Evolutionary conservation across 108 stramenopile genomes (phyloP).

Genomic region (Pseudonitzschia multiseries): DNA sequence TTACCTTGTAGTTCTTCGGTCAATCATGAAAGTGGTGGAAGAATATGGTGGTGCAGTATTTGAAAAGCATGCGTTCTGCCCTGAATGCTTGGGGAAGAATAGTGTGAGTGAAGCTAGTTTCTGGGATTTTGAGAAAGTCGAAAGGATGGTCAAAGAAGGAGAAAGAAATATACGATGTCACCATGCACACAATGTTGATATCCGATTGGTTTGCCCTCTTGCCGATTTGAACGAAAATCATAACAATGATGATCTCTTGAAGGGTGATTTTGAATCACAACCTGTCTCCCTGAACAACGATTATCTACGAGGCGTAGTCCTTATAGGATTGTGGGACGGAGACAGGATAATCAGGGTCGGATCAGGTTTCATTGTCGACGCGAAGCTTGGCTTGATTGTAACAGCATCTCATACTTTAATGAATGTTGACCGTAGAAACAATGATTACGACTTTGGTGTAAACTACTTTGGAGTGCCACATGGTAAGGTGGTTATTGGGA

Average conservation of each 20-base stretch:
- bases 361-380: constrained; percentile 79
- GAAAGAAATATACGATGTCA: constrained; percentile 47
- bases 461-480: constrained; percentile 65
- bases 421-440: constrained; percentile 65
- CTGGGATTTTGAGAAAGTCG: constrained; percentile 57
- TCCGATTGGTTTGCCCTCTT: constrained; percentile 29
- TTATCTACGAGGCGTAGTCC: constrained; percentile 60
- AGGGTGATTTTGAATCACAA: constrained; percentile 4
- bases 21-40: constrained; percentile 51
- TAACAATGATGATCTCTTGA: background rate
- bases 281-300: constrained; percentile 51
- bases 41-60: constrained; percentile 73
- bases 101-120: constrained; percentile 54
- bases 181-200: constrained; percentile 60
- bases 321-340: constrained; percentile 84
- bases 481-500: constrained; percentile 78
- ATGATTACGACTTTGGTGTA: constrained; percentile 56
- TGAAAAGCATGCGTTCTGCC: constrained; percentile 75
- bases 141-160: constrained; percentile 38
- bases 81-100: constrained; percentile 73
- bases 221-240: constrained; percentile 29
- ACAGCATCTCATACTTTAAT: constrained; percentile 82
- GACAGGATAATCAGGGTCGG: constrained; percentile 56
- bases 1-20: constrained; percentile 61
- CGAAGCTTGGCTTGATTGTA: constrained; percentile 80